A percentile compares a stretch with the other conserved stretches of the same genome.
phyloP scores from a whole-genome alignment of 2,329 filamentous ascomycete genomes.

The Aureobasidium melanogenum region DNA sequence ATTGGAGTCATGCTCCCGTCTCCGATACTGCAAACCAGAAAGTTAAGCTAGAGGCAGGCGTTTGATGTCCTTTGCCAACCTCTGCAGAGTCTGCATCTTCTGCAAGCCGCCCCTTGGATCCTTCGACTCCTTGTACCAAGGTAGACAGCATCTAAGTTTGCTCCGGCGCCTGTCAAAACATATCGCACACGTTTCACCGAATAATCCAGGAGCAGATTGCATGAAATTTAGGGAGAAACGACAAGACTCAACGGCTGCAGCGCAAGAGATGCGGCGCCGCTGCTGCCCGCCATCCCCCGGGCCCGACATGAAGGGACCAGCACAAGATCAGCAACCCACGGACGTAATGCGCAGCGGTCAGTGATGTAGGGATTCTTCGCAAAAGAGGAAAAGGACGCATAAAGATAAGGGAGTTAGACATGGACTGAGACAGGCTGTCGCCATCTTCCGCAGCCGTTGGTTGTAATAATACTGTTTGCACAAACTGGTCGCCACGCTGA shows the following conservation, averaged over 20 bases:
- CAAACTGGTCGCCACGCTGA: slow-evolving; percentile 2
- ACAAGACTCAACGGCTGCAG: background rate
- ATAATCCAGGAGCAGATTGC: background rate
- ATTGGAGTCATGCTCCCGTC: background rate
- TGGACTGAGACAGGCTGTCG: slow-evolving; percentile 5
- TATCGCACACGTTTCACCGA: background rate
- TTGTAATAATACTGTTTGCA: slow-evolving; percentile 6
- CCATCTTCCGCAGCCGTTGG: slow-evolving; percentile 6
- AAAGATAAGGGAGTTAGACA: background rate
- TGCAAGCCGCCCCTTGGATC: background rate
- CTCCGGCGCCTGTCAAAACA: slow-evolving; percentile 5
- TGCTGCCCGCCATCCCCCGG: background rate
- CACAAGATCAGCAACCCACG: background rate
- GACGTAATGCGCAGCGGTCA: background rate
- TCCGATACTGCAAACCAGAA: background rate
- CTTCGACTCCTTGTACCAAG: slow-evolving; percentile 1
- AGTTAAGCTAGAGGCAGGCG: slow-evolving; percentile 1
- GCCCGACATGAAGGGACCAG: background rate
- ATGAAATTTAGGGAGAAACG: background rate
- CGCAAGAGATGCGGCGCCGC: background rate
- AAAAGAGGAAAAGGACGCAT: background rate
- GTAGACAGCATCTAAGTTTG: background rate
- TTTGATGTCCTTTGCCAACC: background rate
- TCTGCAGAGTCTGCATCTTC: background rate
- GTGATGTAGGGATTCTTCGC: background rate